Evolutionary conservation across 768 basidiomycete genomes (phyloP), one percentile per base, ranked within the genome.

Genomic region (Megacollybia marginata): DNA sequence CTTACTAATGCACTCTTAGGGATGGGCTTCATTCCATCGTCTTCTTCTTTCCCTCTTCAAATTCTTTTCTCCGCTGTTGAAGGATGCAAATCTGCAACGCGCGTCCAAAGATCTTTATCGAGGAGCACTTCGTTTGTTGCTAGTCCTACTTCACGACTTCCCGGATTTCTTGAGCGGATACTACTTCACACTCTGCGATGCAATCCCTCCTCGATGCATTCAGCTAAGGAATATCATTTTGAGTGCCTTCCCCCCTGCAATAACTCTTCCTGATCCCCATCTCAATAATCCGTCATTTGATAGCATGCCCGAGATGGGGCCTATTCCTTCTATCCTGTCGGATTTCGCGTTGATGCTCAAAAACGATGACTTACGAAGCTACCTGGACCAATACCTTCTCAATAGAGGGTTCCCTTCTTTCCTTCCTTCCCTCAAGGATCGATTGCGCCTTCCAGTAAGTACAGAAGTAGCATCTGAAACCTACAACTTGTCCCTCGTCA

Each of bases 131-230:
- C 83, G 94, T 33, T 77, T 99, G 31, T 81, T 99, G 44, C 79
- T 99, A 44, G 92, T 98, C 51, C 84, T 99, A 47, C 81, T 99
- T 16, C 94, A 99, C 66, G 96, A 98, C 68, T 98, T 98, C 75
- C 96, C 96, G 46, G 96, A 97, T 53, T 98, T 98, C 74, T 75
- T 98, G 53, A 91, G 86, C 65, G 92, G 94, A 70, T 92, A 94
- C 64, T 95, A 97, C 68, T 94, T 95, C 70, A 86, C 91, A 40
- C 82, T 99, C 32, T 92, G 92, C 61, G 95, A 98, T 55, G 86
- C 80, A 52, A 90, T 99, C 54, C 96, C 96, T 43, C 75, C 85
- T 23, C 82, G 87, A 54, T 97, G 94, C 76, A 84, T 95, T 51
- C 96, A 99, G 67, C 79, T 98, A 48, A 87, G 93, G 57, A 99